phyloP scores from a whole-genome alignment of 805 yeast species.

The Candida wancherniae region DNA sequence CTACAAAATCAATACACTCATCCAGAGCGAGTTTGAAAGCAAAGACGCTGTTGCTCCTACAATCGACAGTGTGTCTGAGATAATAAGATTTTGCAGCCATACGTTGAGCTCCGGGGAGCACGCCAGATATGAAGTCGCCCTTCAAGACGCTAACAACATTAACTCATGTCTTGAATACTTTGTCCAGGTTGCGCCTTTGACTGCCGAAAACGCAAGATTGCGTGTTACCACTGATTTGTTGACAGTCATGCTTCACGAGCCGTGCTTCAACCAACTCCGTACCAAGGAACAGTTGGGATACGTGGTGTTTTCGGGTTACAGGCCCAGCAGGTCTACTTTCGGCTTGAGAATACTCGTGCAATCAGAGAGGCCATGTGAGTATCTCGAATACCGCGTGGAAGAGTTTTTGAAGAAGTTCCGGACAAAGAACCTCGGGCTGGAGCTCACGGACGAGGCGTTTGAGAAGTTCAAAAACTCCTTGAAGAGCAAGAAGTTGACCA shows the following conservation, averaged over 20 bases:
- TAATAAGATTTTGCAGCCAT: conserved; percentile 31
- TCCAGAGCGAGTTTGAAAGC: conserved; percentile 31
- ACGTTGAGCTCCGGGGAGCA: conserved; percentile 35
- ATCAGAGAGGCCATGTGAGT: conserved; percentile 72
- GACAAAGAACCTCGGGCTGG: conserved; percentile 30
- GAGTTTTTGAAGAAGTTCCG: conserved; percentile 53
- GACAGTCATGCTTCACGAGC: conserved; percentile 74
- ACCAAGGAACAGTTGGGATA: conserved; percentile 95
- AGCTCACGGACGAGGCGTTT: conserved; percentile 61
- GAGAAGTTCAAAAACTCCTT: conserved; percentile 66
- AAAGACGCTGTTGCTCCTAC: conserved; percentile 18
- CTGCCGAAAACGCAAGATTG: conserved; percentile 20
- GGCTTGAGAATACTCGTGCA: conserved; percentile 77
- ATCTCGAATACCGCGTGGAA: conserved; percentile 71
- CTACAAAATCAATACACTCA: conserved; percentile 39
- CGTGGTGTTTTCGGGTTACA: conserved; percentile 77
- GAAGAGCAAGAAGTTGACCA: conserved; percentile 59
- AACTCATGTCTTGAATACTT: conserved; percentile 82
- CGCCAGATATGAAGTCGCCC: conserved; percentile 43
- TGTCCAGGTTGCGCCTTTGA: conserved; percentile 53
- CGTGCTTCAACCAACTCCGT: conserved; percentile 82
- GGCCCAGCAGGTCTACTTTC: conserved; percentile 63
- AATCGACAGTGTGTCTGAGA: conserved; percentile 8
- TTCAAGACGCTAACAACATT: conserved; percentile 65
- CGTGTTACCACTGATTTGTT: conserved; percentile 57